Base-by-base conservation (phyloP, 495 filamentous ascomycete species). In the Podospora comata region DNA sequence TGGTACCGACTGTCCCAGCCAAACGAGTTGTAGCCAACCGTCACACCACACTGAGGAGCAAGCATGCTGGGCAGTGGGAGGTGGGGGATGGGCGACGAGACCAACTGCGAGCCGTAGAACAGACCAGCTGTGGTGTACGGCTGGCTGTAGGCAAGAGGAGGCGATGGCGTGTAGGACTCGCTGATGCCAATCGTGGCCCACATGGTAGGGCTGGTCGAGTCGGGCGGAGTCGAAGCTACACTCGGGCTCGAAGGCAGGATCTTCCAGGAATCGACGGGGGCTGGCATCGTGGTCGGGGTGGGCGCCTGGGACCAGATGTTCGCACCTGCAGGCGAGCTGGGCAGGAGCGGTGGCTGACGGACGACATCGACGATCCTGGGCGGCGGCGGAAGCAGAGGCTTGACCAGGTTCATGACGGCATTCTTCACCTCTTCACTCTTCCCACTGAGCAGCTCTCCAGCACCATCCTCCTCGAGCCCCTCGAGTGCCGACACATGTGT, bases 401-500 rank as follows among this genome's bases (percentile, higher is more conserved):
- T 88, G 81, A 97, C 91, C 62, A 99, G 85, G 68, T 83, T 87
- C 85, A 91, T 86, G 80, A 99, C 91, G 74, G 86, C 89, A 73
- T 84, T 86, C 85, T 97, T 97, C 75, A 97, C 94, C 68, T 97
- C 94, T 74, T 96, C 93, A 77, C 92, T 94, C 79, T 92, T 90
- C 64, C 95, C 94, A 71, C 89, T 90, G 56, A 98, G 87, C 65
- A 99, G 83, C 81, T 99, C 95, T 65, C 95, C 95, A 58, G 91
- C 92, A 66, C 95, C 95, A 76, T 97, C 96, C 80, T 99, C 95
- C 83, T 99, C 95, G 66, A 98, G 80, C 61, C 95, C 95, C 80
- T 99, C 95, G 66, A 99, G 84, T 53, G 94, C 95, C 71, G 91
- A 89, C 68, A 90, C 93, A 71, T 91, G 88, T 32, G 95, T 93